phyloP scores from a whole-genome alignment of 2,329 filamentous ascomycete genomes.

The Claviceps capensis region DNA sequence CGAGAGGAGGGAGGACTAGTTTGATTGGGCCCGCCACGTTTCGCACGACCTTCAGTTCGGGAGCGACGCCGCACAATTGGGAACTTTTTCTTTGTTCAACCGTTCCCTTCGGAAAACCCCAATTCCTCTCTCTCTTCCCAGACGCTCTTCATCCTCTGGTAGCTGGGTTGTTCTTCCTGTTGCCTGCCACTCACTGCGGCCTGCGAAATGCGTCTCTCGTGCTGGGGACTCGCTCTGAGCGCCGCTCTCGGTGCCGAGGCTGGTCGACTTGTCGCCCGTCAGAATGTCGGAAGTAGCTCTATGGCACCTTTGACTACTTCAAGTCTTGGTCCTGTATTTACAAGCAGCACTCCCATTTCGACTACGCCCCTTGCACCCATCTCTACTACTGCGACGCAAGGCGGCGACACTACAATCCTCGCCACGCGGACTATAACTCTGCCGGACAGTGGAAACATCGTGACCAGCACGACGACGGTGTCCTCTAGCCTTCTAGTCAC shows the following conservation, averaged over 20 bases:
- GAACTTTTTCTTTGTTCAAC: neutral
- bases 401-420: constrained; percentile 16
- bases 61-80: neutral
- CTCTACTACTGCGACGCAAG: neutral
- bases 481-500: constrained; percentile 16
- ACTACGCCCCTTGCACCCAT: neutral
- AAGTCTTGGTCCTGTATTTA: neutral
- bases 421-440: constrained; percentile 19
- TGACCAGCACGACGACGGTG: constrained; percentile 17
- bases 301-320: neutral
- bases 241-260: constrained; percentile 11
- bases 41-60: neutral
- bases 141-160: neutral
- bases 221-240: constrained; percentile 11
- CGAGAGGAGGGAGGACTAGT: neutral
- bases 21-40: neutral
- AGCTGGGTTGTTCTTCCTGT: neutral
- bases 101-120: neutral
- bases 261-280: constrained; percentile 2
- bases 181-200: constrained; percentile 2
- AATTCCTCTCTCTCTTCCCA: neutral
- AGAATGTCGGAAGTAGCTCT: neutral
- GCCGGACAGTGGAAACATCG: constrained; percentile 13
- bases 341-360: constrained; percentile 8
- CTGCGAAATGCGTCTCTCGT: constrained; percentile 10